These are phyloP conservation scores for Penicillium coprophilum DNA, from an alignment of 495 filamentous ascomycete genomes.

Conservation along the genomic window DNA sequence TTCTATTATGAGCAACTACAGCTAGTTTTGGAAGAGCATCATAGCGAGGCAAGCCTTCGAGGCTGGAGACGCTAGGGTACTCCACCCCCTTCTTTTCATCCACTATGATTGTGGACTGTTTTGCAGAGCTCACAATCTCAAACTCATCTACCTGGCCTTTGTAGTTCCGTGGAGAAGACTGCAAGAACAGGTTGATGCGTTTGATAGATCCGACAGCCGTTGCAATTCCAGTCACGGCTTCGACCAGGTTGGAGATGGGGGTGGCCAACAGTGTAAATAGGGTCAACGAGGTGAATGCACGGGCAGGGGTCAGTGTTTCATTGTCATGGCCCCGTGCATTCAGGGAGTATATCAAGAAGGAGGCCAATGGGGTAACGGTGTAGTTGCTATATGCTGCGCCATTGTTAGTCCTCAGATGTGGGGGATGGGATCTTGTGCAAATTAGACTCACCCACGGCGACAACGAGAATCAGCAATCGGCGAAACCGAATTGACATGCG, in stretches of 20 bases:
- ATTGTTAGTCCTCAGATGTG: too few species aligned
- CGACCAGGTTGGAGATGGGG: conserved; percentile 42
- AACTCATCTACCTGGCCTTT: neutral
- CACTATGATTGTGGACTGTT: too few species aligned
- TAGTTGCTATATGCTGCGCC: conserved; percentile 4
- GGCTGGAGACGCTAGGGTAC: too few species aligned
- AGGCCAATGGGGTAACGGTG: conserved; percentile 1
- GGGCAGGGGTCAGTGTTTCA: conserved; percentile 41
- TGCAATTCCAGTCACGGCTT: conserved; percentile 9
- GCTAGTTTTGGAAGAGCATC: too few species aligned
- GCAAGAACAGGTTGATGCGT: conserved; percentile 9
- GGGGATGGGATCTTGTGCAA: too few species aligned
- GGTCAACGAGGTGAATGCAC: conserved; percentile 53
- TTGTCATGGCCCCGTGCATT: conserved; percentile 32
- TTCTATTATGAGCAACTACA: too few species aligned
- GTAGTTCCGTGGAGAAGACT: neutral
- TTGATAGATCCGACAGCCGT: conserved; percentile 8
- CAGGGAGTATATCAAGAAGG: conserved; percentile 9
- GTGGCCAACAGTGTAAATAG: conserved; percentile 50
- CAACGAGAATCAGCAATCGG: conserved; percentile 1
- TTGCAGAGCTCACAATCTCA: too few species aligned
- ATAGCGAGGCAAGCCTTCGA: too few species aligned
- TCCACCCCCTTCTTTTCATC: too few species aligned
- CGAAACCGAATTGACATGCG: neutral
- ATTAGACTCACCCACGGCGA: neutral